Base-by-base conservation (phyloP, 257 asterid genomes). In the Plantago major region DNA sequence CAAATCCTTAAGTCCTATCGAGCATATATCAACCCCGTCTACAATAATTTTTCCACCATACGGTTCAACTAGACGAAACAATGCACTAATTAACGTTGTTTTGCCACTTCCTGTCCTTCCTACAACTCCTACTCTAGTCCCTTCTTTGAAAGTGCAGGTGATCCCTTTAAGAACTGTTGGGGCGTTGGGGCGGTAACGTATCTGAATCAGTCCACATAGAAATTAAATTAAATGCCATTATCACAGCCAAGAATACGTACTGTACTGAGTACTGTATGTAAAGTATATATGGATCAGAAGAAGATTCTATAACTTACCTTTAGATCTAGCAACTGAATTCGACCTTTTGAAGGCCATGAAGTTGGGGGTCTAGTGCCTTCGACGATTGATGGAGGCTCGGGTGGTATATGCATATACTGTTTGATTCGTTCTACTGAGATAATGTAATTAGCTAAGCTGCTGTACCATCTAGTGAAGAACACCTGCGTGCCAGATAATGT, bases 81-180 rank as follows among this genome's bases (percentile, higher is more conserved):
- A 64, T 4, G 97, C 81, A 62, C 89, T 75, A 11, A 84, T 84
- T 0, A 89, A 74, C 26, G 95, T 86, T 4, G 95, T 84, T 69
- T 86, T 89, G 19, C 97, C 97, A 19, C 97, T 89, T 67, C 97
- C 95, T 0, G 97, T 89, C 79, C 97, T 76, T 49, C 94, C 97
- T 61, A 89, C 94, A 9, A 89, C 81, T 46, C 97, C 97, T 14
- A 84, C 73, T 73, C 91, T 67, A 0, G 56, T 75, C 63, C 88
- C 95, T 83, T 81, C 92, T 43, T 46, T 63, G 73, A 89, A 84
- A 14, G 82, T 78, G 79, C 97, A 86, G 5, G 82, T 84, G 58
- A 86, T 76, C 69, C 95, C 95, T 59, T 87, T 81, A 11, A 89
- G 89, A 49, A 89, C 85, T 58, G 78, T 15, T n/a, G 94, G 95